Evolutionary conservation across 441 rosid species (phyloP).

Genomic region (Euphorbia schlechtendalii): DNA sequence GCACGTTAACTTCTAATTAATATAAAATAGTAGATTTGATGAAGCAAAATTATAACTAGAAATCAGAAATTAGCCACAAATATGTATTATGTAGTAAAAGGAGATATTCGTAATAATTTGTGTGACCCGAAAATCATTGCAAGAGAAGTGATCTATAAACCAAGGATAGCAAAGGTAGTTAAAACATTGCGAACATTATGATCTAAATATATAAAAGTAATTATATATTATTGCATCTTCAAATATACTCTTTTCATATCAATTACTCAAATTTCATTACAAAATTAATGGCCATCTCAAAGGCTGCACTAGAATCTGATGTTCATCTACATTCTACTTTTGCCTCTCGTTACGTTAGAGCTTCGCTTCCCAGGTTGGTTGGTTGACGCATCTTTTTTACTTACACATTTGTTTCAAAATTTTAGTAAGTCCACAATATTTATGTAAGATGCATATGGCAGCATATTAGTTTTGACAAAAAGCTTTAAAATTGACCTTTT

Average conservation of each 20-base stretch:
- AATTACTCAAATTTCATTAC: not conserved
- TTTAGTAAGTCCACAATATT: too few relatives aligned
- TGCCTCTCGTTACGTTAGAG: constrained; percentile 81
- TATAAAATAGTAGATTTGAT: too few relatives aligned
- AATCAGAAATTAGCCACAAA: not conserved
- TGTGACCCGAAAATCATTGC: not conserved
- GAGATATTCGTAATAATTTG: not conserved
- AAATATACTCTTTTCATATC: not conserved
- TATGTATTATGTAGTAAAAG: too few relatives aligned
- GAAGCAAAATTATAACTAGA: not conserved
- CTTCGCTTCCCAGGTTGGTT: constrained; percentile 53
- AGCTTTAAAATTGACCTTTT: too few relatives aligned
- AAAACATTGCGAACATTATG: not conserved
- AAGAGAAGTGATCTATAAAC: constrained; percentile 4
- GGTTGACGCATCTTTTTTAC: not conserved
- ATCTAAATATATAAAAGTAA: not conserved
- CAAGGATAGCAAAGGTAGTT: not conserved
- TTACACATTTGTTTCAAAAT: too few relatives aligned
- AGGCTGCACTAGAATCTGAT: constrained; percentile 42
- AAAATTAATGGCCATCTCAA: constrained; percentile 55
- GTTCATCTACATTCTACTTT: constrained; percentile 72
- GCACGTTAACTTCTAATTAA: too few relatives aligned
- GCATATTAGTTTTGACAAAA: too few relatives aligned
- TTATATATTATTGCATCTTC: not conserved
- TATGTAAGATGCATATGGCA: too few relatives aligned